Evolutionary conservation across 805 yeast genomes (phyloP).

Genomic region (Lachancea cidri): DNA sequence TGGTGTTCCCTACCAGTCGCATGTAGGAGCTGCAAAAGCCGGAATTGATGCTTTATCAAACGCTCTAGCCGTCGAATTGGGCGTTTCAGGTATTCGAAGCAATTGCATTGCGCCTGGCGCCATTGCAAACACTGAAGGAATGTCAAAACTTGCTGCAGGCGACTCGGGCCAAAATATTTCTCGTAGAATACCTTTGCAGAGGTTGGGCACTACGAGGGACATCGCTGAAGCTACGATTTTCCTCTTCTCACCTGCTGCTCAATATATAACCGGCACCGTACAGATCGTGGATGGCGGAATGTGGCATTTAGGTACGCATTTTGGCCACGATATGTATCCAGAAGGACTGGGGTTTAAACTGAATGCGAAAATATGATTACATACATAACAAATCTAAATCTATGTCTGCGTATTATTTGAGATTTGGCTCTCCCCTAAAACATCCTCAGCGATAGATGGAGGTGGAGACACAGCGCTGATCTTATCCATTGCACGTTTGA

Average conservation of each 20-base stretch:
- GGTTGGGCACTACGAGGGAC: conserved; percentile 66
- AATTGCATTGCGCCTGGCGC: conserved; percentile 92
- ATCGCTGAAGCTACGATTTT: conserved; percentile 85
- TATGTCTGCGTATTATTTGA: neutral
- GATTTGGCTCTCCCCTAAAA: conserved; percentile 1
- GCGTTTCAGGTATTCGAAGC: conserved; percentile 79
- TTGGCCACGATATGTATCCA: conserved; percentile 41
- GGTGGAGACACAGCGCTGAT: conserved; percentile 17
- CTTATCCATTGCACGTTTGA: conserved; percentile 16
- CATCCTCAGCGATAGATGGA: conserved; percentile 14
- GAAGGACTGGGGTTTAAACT: conserved; percentile 32
- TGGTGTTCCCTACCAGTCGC: conserved; percentile 85
- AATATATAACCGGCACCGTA: conserved; percentile 70
- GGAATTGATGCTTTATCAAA: conserved; percentile 86
- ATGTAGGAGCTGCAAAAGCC: conserved; percentile 94
- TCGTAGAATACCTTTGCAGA: conserved; percentile 49
- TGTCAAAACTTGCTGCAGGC: conserved; percentile 51
- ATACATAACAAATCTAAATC: conserved; percentile 1
- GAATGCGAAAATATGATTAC: conserved; percentile 35
- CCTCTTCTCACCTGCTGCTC: conserved; percentile 77
- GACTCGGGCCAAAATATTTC: conserved; percentile 38
- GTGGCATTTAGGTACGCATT: conserved; percentile 68
- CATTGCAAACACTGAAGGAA: conserved; percentile 83
- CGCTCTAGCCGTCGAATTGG: conserved; percentile 84
- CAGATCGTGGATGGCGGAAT: conserved; percentile 85